Evolutionary conservation across 202 grass and related monocot species (phyloP).

Genomic region (Musa balbisiana): DNA sequence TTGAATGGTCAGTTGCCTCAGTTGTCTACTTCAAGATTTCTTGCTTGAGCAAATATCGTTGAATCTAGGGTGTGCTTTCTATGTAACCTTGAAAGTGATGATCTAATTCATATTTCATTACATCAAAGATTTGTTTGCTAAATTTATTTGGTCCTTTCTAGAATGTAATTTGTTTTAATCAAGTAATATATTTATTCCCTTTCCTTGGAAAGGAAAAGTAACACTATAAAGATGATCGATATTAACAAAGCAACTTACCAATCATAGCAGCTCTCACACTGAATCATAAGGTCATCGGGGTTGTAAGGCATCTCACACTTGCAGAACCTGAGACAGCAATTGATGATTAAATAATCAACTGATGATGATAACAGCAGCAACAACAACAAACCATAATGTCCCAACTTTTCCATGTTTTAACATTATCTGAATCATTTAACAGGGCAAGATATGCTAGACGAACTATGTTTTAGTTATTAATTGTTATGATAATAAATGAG

Average conservation of each 20-base stretch:
- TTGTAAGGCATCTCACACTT: slow-evolving; percentile 99
- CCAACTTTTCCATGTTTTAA: not conserved
- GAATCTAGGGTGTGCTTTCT: too few relatives aligned
- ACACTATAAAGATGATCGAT: not conserved
- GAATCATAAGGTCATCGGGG: slow-evolving; percentile 98
- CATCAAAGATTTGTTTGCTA: too few relatives aligned
- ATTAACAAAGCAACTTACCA: slow-evolving; percentile 45
- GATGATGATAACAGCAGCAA: not conserved
- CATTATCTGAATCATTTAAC: too few relatives aligned
- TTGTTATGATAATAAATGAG: not conserved
- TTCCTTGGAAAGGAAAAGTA: not conserved
- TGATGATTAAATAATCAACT: not conserved
- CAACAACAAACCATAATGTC: not conserved
- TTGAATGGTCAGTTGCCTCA: too few relatives aligned
- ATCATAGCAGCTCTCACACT: slow-evolving; percentile 88
- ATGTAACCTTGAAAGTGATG: too few relatives aligned
- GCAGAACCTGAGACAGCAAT: slow-evolving; percentile 64
- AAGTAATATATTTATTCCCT: too few relatives aligned
- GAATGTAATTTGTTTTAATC: too few relatives aligned
- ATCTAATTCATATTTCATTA: too few relatives aligned
- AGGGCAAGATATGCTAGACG: not conserved
- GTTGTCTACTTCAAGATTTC: too few relatives aligned
- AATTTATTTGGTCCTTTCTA: too few relatives aligned
- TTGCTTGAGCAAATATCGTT: too few relatives aligned
- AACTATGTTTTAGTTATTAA: not conserved